Base-by-base conservation (phyloP, 805 yeast genomes). In the Osmozyma mogii region DNA sequence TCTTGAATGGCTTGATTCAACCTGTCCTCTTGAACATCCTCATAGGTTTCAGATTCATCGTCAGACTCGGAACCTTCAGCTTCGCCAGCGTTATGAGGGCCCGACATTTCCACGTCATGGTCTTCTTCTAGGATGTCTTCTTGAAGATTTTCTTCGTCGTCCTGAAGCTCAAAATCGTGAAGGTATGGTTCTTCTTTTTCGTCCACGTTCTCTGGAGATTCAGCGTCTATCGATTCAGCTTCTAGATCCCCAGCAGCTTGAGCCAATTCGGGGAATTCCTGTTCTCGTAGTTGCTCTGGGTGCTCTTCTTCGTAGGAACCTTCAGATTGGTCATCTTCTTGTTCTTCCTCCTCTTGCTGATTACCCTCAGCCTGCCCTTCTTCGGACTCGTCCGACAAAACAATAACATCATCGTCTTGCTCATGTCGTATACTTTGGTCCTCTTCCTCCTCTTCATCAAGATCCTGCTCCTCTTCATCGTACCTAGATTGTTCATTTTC, bases 401-500 rank as follows among this genome's bases (percentile, higher is more conserved):
- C 16, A 15, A 27, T 27, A 5, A 27, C 22, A 6, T 18, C 15
- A 12, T 27, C 20, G 11, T 27, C 30, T 7, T 26, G 17, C 5
- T 26, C 23, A 11, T 9, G 5, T 19, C 9, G 23, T 9, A 15
- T 14, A 3, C 16, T 26, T 2, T 12, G 22, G 11, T 17, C 12
- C 10, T 22, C 24, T 3, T 14, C 6, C 12, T 28, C 27, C 2
- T 23, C 31, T 4, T 9, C 9, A n/a, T 6, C 14, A 9, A 22
- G 24, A 1, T 11, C 7, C 14, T 17, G 20, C n/a, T 19, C 15
- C 7, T 14, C 28, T 13, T 25, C 29, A 10, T 17, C 23, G 9
- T 25, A 26, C n/a, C 26, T 27, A n/a, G 16, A 24, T 3, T 22
- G 20, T 8, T 26, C 34, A 13, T 16, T 19, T 15, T 32, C 29